phyloP scores from a whole-genome alignment of 1,284 basidiomycete species.

The Albatrellus sp. region DNA sequence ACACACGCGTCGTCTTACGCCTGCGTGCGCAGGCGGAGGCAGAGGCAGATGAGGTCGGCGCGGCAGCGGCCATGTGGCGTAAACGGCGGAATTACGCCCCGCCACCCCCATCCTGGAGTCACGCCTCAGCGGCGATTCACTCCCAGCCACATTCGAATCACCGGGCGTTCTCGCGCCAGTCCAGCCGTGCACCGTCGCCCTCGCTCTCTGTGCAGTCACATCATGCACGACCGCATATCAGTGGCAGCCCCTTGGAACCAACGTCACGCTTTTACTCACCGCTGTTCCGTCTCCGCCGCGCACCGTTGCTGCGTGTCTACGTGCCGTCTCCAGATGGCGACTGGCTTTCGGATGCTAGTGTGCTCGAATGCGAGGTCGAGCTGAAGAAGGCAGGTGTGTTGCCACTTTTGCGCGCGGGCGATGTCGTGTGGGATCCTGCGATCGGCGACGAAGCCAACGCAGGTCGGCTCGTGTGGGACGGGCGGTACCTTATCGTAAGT shows the following conservation, averaged over 20 bases:
- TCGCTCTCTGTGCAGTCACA: constrained; percentile 34
- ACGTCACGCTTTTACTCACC: constrained; percentile 43
- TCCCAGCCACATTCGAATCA: not conserved
- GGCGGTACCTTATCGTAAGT: constrained; percentile 66
- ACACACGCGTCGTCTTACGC: constrained; percentile 62
- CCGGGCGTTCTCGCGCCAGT: constrained; percentile 22
- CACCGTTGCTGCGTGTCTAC: constrained; percentile 65
- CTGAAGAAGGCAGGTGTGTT: constrained; percentile 50
- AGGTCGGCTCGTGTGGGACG: constrained; percentile 72
- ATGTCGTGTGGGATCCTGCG: constrained; percentile 74
- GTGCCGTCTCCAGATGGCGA: constrained; percentile 72
- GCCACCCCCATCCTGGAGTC: constrained; percentile 10
- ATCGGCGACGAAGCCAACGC: constrained; percentile 74
- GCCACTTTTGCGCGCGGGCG: constrained; percentile 52
- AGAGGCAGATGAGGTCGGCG: constrained; percentile 18
- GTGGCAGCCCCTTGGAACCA: constrained; percentile 2
- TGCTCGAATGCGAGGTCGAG: constrained; percentile 70
- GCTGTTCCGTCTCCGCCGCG: constrained; percentile 51
- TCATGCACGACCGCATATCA: constrained; percentile 7
- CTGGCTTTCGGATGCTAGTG: constrained; percentile 68
- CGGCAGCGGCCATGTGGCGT: constrained; percentile 7
- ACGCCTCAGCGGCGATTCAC: constrained; percentile 2
- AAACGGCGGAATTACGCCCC: constrained; percentile 5
- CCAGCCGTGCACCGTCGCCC: constrained; percentile 56
- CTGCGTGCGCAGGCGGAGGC: constrained; percentile 63